phyloP scores from a whole-genome alignment of 2,329 filamentous ascomycete species.

The Fusarium liriodendri region DNA sequence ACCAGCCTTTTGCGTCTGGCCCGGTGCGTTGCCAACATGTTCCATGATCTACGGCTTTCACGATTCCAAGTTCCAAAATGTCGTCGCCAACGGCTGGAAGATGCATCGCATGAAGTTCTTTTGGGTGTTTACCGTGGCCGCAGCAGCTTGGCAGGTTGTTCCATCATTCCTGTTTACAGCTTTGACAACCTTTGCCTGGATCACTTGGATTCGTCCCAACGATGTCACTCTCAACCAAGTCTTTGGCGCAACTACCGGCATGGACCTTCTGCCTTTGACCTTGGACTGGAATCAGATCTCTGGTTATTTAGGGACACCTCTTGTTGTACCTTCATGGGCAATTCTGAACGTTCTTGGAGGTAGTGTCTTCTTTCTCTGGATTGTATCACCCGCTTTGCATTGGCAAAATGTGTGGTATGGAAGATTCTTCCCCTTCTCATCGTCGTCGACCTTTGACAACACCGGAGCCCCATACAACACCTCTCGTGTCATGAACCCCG shows the following conservation, averaged over 20 bases:
- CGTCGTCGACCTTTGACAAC: conserved; percentile 26
- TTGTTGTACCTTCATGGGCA: conserved; percentile 27
- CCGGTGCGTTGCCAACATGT: conserved; percentile 51
- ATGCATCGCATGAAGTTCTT: conserved; percentile 43
- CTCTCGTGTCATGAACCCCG: conserved; percentile 20
- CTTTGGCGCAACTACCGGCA: conserved; percentile 25
- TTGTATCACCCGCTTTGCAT: conserved; percentile 24
- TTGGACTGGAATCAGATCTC: conserved; percentile 29
- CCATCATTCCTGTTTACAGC: conserved; percentile 25
- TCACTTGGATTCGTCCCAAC: conserved; percentile 28
- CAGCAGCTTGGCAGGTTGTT: conserved; percentile 14
- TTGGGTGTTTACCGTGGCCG: not conserved
- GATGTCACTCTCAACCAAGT: conserved; percentile 25
- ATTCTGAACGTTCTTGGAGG: conserved; percentile 28
- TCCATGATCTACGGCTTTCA: conserved; percentile 53
- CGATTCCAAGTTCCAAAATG: not conserved
- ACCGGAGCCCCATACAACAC: conserved; percentile 23
- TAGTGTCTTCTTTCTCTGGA: conserved; percentile 18
- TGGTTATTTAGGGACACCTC: conserved; percentile 24
- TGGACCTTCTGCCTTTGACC: conserved; percentile 18
- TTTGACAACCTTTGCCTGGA: conserved; percentile 24
- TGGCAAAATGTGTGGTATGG: conserved; percentile 2
- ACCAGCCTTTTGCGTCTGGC: conserved; percentile 54
- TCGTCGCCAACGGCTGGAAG: conserved; percentile 33
- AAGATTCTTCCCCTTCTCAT: conserved; percentile 23